Percentiles rank a stretch among this genome's conserved stretches.
Conservation (phyloP, 805 yeast species). For the Tetrapisispora nanseiensis region DNA sequence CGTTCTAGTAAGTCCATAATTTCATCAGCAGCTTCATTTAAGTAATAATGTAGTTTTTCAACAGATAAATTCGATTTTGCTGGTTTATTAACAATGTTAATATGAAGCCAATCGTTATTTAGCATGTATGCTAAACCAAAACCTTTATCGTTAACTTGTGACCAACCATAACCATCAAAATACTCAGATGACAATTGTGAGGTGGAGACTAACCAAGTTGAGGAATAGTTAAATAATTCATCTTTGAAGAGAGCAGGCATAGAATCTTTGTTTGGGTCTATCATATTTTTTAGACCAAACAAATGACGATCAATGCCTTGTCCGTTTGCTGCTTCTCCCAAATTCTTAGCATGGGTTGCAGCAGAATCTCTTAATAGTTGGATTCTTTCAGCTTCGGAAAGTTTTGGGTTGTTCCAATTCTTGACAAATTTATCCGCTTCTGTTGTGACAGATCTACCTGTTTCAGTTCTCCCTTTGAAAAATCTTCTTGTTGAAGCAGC, state of each 20-base stretch:
- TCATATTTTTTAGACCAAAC: conserved; percentile 73
- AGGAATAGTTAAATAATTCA: conserved; percentile 65
- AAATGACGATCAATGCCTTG: conserved; percentile 90
- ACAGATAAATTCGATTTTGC: conserved; percentile 25
- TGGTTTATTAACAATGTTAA: conserved; percentile 64
- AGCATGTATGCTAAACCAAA: conserved; percentile 91
- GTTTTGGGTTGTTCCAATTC: conserved; percentile 52
- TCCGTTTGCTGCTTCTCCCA: conserved; percentile 73
- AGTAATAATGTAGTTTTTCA: conserved; percentile 48
- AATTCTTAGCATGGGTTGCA: conserved; percentile 62
- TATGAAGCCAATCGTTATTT: conserved; percentile 73
- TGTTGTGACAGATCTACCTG: conserved; percentile 73
- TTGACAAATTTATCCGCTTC: conserved; percentile 64
- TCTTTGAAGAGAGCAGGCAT: conserved; percentile 65
- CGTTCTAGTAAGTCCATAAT: conserved; percentile 50
- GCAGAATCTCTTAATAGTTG: conserved; percentile 63
- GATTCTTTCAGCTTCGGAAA: conserved; percentile 45
- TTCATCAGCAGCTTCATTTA: conserved; percentile 74
- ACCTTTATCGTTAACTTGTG: conserved; percentile 90
- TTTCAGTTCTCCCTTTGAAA: conserved; percentile 88
- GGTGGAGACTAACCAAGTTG: conserved; percentile 79
- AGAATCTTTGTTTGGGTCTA: conserved; percentile 41
- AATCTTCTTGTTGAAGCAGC: conserved; percentile 89
- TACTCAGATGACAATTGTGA: conserved; percentile 80
- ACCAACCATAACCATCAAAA: conserved; percentile 92